A percentile compares a stretch with the other conserved stretches of the same genome.
Conservation (phyloP, 2,329 filamentous ascomycete species). For the Fusarium mundagurra region DNA sequence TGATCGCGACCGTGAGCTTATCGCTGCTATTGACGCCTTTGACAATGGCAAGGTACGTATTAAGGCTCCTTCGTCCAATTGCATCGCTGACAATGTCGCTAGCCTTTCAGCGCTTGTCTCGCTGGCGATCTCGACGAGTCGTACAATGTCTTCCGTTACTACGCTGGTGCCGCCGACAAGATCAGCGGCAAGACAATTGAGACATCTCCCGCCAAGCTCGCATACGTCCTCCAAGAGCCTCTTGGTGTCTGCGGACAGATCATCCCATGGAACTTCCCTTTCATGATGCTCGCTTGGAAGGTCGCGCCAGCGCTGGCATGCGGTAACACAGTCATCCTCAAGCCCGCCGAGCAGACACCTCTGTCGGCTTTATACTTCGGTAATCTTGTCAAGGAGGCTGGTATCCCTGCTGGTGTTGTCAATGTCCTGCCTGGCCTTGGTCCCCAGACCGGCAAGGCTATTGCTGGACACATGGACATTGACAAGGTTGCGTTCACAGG, state of each 20-base stretch:
- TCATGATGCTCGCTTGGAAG: constrained; percentile 70
- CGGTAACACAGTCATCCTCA: constrained; percentile 67
- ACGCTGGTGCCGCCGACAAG: constrained; percentile 77
- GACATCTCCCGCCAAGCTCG: constrained; percentile 69
- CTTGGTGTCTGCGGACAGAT: constrained; percentile 74
- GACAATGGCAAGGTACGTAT: constrained; percentile 37
- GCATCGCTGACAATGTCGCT: background rate
- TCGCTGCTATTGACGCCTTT: constrained; percentile 39
- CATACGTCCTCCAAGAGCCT: constrained; percentile 74
- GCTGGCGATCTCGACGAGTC: constrained; percentile 64
- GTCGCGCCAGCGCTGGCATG: constrained; percentile 71
- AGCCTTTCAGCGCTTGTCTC: constrained; percentile 52
- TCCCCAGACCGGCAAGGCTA: constrained; percentile 68
- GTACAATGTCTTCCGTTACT: constrained; percentile 66
- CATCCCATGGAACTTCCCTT: constrained; percentile 61
- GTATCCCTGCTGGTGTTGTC: constrained; percentile 78
- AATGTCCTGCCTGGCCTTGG: constrained; percentile 76
- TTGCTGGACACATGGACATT: constrained; percentile 70
- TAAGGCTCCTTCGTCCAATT: no score
- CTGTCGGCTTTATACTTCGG: constrained; percentile 69
- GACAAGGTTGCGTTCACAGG: constrained; percentile 79
- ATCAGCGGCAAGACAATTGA: constrained; percentile 75
- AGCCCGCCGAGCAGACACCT: constrained; percentile 69
- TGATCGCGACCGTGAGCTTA: constrained; percentile 38
- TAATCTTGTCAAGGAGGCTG: constrained; percentile 72